phyloP scores from a whole-genome alignment of 164 flowering plant species.

The Aristolochia contorta region DNA sequence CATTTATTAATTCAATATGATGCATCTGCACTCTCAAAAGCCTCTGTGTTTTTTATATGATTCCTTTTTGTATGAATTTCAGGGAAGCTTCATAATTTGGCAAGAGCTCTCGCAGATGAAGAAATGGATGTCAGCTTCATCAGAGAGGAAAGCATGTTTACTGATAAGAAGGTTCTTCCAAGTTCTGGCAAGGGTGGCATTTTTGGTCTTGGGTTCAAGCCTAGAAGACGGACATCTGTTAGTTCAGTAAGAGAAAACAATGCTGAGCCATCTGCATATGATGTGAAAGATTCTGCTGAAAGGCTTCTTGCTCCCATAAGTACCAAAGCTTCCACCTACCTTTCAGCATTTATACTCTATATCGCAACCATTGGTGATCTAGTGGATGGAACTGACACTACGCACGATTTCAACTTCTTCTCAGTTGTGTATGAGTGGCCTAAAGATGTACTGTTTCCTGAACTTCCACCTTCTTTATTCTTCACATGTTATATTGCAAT shows the following conservation, averaged over 20 bases:
- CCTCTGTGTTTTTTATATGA: not conserved
- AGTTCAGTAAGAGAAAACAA: conserved; percentile 37
- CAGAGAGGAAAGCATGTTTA: conserved; percentile 42
- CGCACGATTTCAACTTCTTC: conserved; percentile 99
- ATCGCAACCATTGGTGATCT: conserved; percentile 97
- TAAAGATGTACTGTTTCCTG: conserved; percentile 70
- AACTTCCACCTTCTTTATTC: conserved; percentile 79
- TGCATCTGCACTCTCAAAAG: too few species aligned
- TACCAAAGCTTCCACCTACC: conserved; percentile 71
- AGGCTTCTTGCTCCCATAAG: conserved; percentile 66
- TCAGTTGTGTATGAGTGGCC: conserved; percentile 97
- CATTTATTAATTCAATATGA: not conserved
- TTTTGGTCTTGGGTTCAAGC: conserved; percentile 81
- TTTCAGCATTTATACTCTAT: conserved; percentile 89
- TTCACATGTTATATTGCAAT: conserved; percentile 92
- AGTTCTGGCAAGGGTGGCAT: conserved; percentile 55
- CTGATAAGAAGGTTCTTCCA: conserved; percentile 30
- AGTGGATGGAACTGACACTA: conserved; percentile 96
- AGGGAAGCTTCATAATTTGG: conserved; percentile 98
- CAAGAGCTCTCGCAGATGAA: conserved; percentile 96
- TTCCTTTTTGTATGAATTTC: conserved; percentile 13
- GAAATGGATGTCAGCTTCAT: conserved; percentile 40
- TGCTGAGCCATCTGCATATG: conserved; percentile 37
- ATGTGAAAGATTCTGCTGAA: conserved; percentile 64
- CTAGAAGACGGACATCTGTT: conserved; percentile 28